A percentile compares a stretch with the other conserved stretches of the same genome.
Conservation (phyloP, 2,329 filamentous ascomycete species). For the Talaromyces sp. region DNA sequence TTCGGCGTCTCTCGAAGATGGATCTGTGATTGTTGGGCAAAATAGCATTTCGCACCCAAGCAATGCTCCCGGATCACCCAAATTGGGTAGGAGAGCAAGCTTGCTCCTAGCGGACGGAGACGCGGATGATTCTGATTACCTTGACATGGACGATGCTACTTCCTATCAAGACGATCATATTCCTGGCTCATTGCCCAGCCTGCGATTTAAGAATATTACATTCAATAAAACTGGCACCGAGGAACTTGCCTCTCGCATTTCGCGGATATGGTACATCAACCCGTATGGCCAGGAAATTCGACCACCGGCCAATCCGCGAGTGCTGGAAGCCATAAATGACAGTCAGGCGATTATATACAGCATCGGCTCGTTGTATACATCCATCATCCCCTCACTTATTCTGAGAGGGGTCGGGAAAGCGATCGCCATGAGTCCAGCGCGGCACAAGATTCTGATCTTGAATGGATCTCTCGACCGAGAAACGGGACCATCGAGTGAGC, state of each 20-base stretch:
- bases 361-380: constrained; percentile 92
- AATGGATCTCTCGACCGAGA: constrained; percentile 84
- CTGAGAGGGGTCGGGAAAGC: constrained; percentile 70
- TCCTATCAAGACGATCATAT: constrained; percentile 46
- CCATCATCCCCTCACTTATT: constrained; percentile 77
- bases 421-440: constrained; percentile 49
- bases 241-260: constrained; percentile 73
- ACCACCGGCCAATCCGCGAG: constrained; percentile 76
- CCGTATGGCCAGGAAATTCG: constrained; percentile 96
- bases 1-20: constrained; percentile 73
- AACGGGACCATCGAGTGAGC: constrained; percentile 64
- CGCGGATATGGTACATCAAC: constrained; percentile 93
- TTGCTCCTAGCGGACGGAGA: constrained; percentile 34
- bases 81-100: constrained; percentile 27
- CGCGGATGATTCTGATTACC: constrained; percentile 24
- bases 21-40: constrained; percentile 78
- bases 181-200: constrained; percentile 67
- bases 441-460: constrained; percentile 75
- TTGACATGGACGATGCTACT: constrained; percentile 32
- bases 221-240: constrained; percentile 79
- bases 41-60: constrained; percentile 88
- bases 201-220: constrained; percentile 75
- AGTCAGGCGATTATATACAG: constrained; percentile 77
- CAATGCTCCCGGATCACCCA: constrained; percentile 38
- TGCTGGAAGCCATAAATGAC: constrained; percentile 63